Conservation (phyloP, 108 stramenopile species). For the Skeletonema potamos region DNA sequence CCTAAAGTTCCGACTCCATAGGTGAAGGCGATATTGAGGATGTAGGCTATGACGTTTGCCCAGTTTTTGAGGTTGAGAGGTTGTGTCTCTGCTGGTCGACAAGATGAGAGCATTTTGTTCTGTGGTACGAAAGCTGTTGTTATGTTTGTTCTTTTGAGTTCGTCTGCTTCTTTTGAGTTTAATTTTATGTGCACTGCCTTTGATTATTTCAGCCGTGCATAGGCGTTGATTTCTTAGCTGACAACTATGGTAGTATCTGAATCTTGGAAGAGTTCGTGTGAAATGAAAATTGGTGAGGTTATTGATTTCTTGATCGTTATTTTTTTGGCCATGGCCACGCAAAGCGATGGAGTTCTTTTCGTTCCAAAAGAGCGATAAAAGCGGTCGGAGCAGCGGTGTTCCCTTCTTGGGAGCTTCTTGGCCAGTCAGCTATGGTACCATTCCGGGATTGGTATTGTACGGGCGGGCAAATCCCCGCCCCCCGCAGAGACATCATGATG, state of each 20-base stretch:
- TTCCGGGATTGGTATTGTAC: too few species aligned
- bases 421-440: too few species aligned
- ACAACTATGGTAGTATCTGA: neutral
- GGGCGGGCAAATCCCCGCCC: too few species aligned
- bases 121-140: neutral
- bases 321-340: too few species aligned
- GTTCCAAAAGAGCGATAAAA: too few species aligned
- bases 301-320: too few species aligned
- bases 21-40: constrained; percentile 57
- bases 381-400: too few species aligned
- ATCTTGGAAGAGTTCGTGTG: neutral
- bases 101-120: neutral
- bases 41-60: constrained; percentile 68
- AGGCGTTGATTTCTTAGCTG: neutral
- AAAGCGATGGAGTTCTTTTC: too few species aligned
- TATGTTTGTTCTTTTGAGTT: neutral
- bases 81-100: neutral
- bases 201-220: neutral
- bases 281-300: neutral
- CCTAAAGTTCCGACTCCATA: constrained; percentile 58
- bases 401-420: too few species aligned
- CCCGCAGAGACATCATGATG: too few species aligned
- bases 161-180: neutral
- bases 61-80: constrained; percentile 51
- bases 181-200: neutral